phyloP scores from a whole-genome alignment of 768 basidiomycete genomes.

The Boletus fagicola region DNA sequence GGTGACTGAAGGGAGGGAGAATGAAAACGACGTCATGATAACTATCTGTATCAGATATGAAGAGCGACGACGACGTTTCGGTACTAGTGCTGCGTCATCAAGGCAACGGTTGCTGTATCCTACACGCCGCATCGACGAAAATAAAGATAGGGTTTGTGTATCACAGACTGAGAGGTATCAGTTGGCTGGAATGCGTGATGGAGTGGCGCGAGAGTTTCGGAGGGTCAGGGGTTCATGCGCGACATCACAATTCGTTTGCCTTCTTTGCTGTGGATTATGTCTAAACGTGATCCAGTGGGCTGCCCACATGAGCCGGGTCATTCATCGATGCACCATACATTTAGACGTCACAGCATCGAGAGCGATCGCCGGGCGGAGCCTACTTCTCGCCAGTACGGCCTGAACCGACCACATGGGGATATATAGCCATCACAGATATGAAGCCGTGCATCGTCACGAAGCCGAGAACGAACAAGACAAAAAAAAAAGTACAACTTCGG shows the following conservation, averaged over 20 bases:
- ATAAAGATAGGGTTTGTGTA: slow-evolving; percentile 3
- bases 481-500: not conserved
- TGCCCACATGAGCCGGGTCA: not conserved
- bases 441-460: not conserved
- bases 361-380: slow-evolving; percentile 14
- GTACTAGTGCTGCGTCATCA: not conserved
- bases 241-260: not conserved
- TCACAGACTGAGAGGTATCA: not conserved
- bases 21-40: not conserved
- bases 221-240: not conserved
- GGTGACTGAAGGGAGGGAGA: not conserved
- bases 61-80: not conserved
- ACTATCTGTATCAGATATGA: not conserved
- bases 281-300: not conserved
- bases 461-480: not conserved
- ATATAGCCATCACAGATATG: slow-evolving; percentile 14
- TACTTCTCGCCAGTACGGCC: slow-evolving; percentile 4
- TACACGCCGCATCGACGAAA: not conserved
- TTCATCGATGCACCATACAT: not conserved
- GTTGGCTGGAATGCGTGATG: not conserved
- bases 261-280: not conserved
- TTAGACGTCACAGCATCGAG: slow-evolving; percentile 10
- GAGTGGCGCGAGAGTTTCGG: not conserved
- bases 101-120: slow-evolving; percentile 6
- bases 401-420: slow-evolving; percentile 13